Percentiles rank a stretch among this genome's conserved stretches.
These are phyloP conservation scores for Penicillium sp. DNA, from an alignment of 2,329 filamentous ascomycete species.

Conservation along the genomic window DNA sequence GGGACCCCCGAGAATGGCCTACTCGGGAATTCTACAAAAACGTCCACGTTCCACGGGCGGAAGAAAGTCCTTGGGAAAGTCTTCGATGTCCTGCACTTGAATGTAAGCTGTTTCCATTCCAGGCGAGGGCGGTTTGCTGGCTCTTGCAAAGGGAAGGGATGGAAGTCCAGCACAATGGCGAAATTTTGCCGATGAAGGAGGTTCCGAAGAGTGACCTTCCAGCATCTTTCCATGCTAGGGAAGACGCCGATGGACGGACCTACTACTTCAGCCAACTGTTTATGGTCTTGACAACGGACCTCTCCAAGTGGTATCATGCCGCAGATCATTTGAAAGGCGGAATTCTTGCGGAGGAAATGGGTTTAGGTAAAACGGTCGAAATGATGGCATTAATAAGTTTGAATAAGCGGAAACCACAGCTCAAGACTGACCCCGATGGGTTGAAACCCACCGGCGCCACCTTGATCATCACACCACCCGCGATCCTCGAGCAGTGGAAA, in stretches of 20 bases:
- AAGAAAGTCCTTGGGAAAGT: constrained; percentile 30
- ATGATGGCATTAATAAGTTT: constrained; percentile 46
- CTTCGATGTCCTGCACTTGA: constrained; percentile 36
- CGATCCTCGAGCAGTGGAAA: constrained; percentile 62
- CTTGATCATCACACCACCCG: constrained; percentile 59
- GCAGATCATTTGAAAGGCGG: constrained; percentile 39
- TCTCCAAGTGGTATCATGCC: constrained; percentile 34
- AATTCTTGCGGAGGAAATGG: constrained; percentile 51
- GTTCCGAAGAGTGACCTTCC: constrained; percentile 26
- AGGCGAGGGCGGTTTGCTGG: constrained; percentile 47
- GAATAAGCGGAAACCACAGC: constrained; percentile 31
- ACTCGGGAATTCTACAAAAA: constrained; percentile 47
- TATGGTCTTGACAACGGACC: constrained; percentile 38
- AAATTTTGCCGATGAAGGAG: constrained; percentile 20
- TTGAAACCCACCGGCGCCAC: constrained; percentile 51
- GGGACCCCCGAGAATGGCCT: constrained; percentile 25
- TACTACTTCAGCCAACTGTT: constrained; percentile 45
- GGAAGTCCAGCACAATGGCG: constrained; percentile 33
- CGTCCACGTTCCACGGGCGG: constrained; percentile 44
- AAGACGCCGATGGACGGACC: constrained; percentile 37
- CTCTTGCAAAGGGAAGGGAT: constrained; percentile 45
- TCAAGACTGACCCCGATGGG: constrained; percentile 20
- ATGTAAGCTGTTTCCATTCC: constrained; percentile 48
- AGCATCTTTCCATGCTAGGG: constrained; percentile 37
- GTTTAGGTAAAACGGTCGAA: constrained; percentile 50